A percentile compares a stretch with the other conserved stretches of the same genome.
phyloP scores from a whole-genome alignment of 1,139 yeast species.

The Debaryomyces subglobosus region DNA sequence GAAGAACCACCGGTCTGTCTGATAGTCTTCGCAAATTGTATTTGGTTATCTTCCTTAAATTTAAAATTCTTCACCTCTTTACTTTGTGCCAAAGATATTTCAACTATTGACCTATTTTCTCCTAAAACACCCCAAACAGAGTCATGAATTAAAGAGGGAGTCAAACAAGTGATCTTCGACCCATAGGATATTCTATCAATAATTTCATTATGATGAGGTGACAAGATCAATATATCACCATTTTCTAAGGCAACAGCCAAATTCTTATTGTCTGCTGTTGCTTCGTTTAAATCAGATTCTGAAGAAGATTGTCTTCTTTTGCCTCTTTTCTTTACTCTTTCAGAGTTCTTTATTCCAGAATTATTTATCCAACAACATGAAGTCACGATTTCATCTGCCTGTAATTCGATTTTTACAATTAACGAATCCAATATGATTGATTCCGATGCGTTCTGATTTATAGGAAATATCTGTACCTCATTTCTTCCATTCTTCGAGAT shows the following conservation, averaged over 20 bases:
- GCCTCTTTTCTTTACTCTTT: constrained; percentile 15
- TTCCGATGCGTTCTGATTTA: constrained; percentile 13
- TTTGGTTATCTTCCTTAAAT: constrained; percentile 16
- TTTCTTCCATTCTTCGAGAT: constrained; percentile 37
- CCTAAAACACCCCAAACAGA: constrained; percentile 25
- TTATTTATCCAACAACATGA: constrained; percentile 29
- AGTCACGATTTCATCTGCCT: constrained; percentile 25
- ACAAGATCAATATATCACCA: constrained; percentile 43
- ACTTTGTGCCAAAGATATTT: constrained; percentile 21
- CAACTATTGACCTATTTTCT: constrained; percentile 16
- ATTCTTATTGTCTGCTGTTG: constrained; percentile 1
- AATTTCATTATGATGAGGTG: constrained; percentile 42
- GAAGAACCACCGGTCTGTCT: constrained; percentile 12
- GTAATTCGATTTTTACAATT: constrained; percentile 16
- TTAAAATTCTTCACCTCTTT: constrained; percentile 20
- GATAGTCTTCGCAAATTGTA: constrained; percentile 13
- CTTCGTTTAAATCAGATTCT: constrained; percentile 4
- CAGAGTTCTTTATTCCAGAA: constrained; percentile 2
- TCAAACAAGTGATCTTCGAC: constrained; percentile 24
- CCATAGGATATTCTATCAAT: constrained; percentile 34
- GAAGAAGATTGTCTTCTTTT: constrained; percentile 17
- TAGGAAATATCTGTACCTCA: constrained; percentile 37
- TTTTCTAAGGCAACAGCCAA: constrained; percentile 36
- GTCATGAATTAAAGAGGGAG: constrained; percentile 15
- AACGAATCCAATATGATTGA: constrained; percentile 9